Evolutionary conservation across 345 rosid genomes (phyloP).

Genomic region (Acer negundo): DNA sequence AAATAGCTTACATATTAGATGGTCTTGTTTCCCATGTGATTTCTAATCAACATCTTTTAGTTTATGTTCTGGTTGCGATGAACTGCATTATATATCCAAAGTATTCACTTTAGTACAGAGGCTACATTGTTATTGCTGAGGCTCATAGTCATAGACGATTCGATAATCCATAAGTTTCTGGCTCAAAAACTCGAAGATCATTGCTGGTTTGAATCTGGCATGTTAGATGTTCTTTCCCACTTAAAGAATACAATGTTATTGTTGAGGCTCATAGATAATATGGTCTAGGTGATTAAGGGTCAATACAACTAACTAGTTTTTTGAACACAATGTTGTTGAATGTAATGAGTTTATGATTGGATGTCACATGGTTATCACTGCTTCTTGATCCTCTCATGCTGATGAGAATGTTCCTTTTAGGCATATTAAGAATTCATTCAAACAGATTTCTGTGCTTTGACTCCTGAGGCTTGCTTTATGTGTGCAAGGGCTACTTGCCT

Average conservation of each 20-base stretch:
- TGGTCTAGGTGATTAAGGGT: neutral
- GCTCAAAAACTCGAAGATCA: neutral
- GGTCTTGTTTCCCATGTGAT: neutral
- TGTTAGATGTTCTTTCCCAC: neutral
- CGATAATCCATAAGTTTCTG: neutral
- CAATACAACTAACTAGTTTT: neutral
- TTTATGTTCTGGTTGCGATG: neutral
- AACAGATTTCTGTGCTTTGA: neutral
- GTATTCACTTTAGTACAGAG: neutral
- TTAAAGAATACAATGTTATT: neutral
- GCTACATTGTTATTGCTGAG: neutral
- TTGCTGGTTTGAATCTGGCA: neutral
- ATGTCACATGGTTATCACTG: neutral
- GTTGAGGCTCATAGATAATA: neutral
- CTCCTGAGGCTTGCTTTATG: neutral
- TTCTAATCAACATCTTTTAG: neutral
- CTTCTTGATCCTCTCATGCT: neutral
- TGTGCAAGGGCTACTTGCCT: neutral
- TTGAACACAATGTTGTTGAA: neutral
- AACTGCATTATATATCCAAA: neutral
- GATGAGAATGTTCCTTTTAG: neutral
- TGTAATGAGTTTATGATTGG: neutral
- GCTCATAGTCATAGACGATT: neutral
- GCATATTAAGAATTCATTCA: neutral
- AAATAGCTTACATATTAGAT: neutral